A percentile compares a stretch with the other conserved stretches of the same genome.
Evolutionary conservation across 495 filamentous ascomycete genomes (phyloP).

Genomic region (Tetracladium setigerum): DNA sequence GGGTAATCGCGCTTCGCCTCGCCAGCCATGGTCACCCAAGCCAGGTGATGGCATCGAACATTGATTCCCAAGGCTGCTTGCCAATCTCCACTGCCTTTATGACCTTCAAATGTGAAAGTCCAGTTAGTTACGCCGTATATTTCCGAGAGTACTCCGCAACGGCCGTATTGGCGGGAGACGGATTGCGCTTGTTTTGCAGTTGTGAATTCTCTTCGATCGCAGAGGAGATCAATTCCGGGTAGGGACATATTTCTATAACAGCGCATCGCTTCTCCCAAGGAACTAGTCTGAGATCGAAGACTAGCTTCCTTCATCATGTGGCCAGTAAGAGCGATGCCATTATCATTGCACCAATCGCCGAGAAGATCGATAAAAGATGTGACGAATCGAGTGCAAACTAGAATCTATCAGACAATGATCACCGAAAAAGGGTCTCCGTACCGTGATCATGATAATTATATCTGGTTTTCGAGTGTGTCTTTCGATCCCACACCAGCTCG

Average conservation of each 20-base stretch:
- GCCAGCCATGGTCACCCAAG: constrained; percentile 23
- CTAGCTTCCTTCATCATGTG: constrained; percentile 25
- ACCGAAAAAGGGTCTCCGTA: too few species aligned
- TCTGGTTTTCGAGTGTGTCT: constrained; percentile 3
- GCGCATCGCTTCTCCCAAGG: constrained; percentile 23
- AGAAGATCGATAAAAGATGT: constrained; percentile 19
- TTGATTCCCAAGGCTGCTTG: constrained; percentile 24
- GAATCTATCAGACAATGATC: too few species aligned
- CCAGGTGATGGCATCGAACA: constrained; percentile 20
- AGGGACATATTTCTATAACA: constrained; percentile 18
- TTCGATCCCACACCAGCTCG: constrained; percentile 18
- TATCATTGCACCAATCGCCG: constrained; percentile 17
- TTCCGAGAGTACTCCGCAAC: constrained; percentile 16
- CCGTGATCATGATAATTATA: constrained; percentile 19
- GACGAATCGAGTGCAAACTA: constrained; percentile 19
- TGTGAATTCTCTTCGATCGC: constrained; percentile 20
- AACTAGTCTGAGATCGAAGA: constrained; percentile 16
- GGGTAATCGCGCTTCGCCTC: constrained; percentile 24
- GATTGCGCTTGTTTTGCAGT: constrained; percentile 22
- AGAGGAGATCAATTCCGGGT: constrained; percentile 22
- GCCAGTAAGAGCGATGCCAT: constrained; percentile 17
- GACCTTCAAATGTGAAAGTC: constrained; percentile 23
- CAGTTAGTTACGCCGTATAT: constrained; percentile 23
- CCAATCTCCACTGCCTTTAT: constrained; percentile 25
- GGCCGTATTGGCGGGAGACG: constrained; percentile 19